Evolutionary conservation across 108 stramenopile species (phyloP), one percentile per base, ranked within the genome.

Genomic region (Hondaea fermentalgiana): DNA sequence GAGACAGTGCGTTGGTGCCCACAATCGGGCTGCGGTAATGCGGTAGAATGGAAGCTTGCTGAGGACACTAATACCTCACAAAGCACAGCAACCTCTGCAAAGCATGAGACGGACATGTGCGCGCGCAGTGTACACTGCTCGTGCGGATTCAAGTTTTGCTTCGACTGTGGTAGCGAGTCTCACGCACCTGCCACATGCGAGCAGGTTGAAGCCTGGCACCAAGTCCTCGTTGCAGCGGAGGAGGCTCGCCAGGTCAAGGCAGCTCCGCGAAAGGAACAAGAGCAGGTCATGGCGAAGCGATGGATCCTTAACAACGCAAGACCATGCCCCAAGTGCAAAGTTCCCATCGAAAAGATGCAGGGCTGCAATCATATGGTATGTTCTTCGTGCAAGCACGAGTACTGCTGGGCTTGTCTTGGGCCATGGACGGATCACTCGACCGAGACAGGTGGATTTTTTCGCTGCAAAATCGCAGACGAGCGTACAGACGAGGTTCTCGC

Each of bases 371-470:
- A 99, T 95, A 99, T 99, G 96, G 96, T 96, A 5, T 95, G 94
- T 72, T 21, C 17, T 12, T 29, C 44, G 35, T 95, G 94, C 89
- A 92, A 93, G 76, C 88, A 93, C 89, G 98, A 99, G 90, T 99
- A 98, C 90, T 99, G 99, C 93, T 99, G 99, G 99, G 98, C 99
- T 88, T 99, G 99, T 89, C 94, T 97, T 94, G 97, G 97, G 4
- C 91, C 95, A 72, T 99, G 99, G 99, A 55, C 72, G 4, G 95
- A 96, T 25, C 99, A 99, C 91, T 98, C 98, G 4, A 94, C 97
- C 58, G 96, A 94, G 72, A 99, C 98, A 6, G 99, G 99, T 19
- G 99, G 99, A 19, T 99, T 97, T 92, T 99, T 99, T 94, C 97
- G 97, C 91, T 99, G 99, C 94, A 97, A 97, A 91, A 96, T 95